Evolutionary conservation across 148 eudicot species (phyloP).

Genomic region (Polygonum aviculare): DNA sequence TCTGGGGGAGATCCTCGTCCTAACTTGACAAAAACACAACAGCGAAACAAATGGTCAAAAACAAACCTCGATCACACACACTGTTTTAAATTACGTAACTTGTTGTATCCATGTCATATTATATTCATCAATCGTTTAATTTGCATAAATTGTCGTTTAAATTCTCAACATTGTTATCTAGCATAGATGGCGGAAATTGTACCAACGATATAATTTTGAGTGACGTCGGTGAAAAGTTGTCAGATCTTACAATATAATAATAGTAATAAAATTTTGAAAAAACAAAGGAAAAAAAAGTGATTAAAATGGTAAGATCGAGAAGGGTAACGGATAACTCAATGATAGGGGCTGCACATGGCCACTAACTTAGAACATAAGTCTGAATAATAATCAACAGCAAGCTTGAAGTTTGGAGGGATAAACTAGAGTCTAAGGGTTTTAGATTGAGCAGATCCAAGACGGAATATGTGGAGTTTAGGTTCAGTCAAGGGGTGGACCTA

Average conservation of each 20-base stretch:
- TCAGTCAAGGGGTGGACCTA: too few relatives aligned
- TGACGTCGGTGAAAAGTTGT: constrained; percentile 5
- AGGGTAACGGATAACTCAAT: background rate
- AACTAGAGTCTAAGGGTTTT: too few relatives aligned
- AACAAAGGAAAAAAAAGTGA: background rate
- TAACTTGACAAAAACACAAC: background rate
- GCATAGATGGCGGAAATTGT: background rate
- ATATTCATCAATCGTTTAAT: background rate
- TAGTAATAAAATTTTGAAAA: background rate
- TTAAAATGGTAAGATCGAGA: background rate
- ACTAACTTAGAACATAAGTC: background rate
- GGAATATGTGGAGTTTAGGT: too few relatives aligned
- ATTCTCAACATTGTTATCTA: constrained; percentile 3
- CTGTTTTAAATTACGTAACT: background rate
- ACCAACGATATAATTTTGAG: background rate
- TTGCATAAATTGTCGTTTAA: background rate
- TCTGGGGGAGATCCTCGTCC: background rate
- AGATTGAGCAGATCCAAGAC: too few relatives aligned
- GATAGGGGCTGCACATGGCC: background rate
- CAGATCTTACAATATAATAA: background rate
- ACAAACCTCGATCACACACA: background rate
- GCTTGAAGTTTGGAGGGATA: too few relatives aligned
- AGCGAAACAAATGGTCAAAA: background rate
- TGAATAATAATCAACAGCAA: background rate
- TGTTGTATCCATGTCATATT: background rate